Percentiles rank a stretch among this genome's conserved stretches.
Evolutionary conservation across 257 asterid genomes (phyloP).

Genomic region (Solanum phureja): DNA sequence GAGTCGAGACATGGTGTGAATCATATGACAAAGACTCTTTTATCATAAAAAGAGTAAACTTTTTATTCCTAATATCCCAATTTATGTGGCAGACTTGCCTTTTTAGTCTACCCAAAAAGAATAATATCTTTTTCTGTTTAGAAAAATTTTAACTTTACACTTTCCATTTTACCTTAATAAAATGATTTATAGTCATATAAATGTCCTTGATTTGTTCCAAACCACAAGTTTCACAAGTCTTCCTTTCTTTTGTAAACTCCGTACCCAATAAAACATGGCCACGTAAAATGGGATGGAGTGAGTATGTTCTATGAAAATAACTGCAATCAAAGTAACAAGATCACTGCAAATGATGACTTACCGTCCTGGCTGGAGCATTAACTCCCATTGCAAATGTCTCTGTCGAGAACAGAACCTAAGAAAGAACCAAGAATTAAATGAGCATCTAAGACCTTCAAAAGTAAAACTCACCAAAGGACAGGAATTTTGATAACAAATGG

Average conservation of each 20-base stretch:
- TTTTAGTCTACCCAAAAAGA: not conserved
- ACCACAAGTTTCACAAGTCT: not conserved
- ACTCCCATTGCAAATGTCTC: slow-evolving; percentile 99
- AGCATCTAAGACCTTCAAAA: slow-evolving; percentile 1
- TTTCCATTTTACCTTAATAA: not conserved
- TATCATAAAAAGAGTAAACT: not conserved
- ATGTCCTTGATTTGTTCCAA: not conserved
- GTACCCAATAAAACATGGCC: not conserved
- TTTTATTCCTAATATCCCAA: not conserved
- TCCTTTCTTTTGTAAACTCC: not conserved
- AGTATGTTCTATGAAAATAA: not conserved
- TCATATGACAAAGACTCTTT: not conserved
- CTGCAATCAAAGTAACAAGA: not conserved
- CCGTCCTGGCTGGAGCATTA: slow-evolving; percentile 99
- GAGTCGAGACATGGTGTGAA: not conserved
- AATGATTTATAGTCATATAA: not conserved
- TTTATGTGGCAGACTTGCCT: not conserved
- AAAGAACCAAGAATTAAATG: slow-evolving; percentile 7
- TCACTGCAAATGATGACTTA: slow-evolving; percentile 19
- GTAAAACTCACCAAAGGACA: not conserved
- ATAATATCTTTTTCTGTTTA: not conserved
- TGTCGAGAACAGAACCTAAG: slow-evolving; percentile 83
- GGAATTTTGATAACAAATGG: not conserved
- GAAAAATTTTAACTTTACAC: not conserved
- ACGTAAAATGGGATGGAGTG: not conserved